A percentile compares a stretch with the other conserved stretches of the same genome.
phyloP scores from a whole-genome alignment of 2,329 filamentous ascomycete species.

The Fusarium nematophilum region DNA sequence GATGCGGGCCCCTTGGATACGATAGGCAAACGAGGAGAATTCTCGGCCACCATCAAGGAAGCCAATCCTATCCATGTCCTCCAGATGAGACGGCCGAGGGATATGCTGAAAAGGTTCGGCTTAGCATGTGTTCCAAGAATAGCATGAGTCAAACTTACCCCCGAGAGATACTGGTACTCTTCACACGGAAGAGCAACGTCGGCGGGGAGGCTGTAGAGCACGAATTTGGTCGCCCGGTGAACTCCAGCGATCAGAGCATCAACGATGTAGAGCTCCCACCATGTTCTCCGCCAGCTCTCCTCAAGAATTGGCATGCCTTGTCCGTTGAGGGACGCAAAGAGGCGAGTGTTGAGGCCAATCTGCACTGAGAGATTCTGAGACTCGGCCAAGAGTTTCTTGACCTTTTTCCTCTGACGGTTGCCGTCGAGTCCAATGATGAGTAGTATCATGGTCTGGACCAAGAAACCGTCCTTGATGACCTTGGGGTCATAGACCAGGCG shows the following conservation, averaged over 20 bases:
- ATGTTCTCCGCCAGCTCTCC: slow-evolving; percentile 87
- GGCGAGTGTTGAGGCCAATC: slow-evolving; percentile 77
- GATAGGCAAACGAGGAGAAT: slow-evolving; percentile 88
- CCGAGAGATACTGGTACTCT: slow-evolving; percentile 73
- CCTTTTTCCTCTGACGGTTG: slow-evolving; percentile 75
- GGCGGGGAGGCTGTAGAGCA: slow-evolving; percentile 72
- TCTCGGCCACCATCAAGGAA: slow-evolving; percentile 75
- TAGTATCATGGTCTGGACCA: slow-evolving; percentile 81
- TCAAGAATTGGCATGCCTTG: slow-evolving; percentile 74
- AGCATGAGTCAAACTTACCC: slow-evolving; percentile 54
- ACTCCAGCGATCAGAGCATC: slow-evolving; percentile 88
- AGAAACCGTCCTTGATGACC: slow-evolving; percentile 65
- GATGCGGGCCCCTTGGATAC: slow-evolving; percentile 82
- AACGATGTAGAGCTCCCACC: slow-evolving; percentile 85
- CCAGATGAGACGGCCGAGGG: slow-evolving; percentile 69
- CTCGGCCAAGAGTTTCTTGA: slow-evolving; percentile 73
- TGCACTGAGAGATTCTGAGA: slow-evolving; percentile 78
- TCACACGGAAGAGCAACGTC: slow-evolving; percentile 84
- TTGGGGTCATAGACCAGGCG: slow-evolving; percentile 57
- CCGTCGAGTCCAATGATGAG: slow-evolving; percentile 83
- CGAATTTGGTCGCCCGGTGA: slow-evolving; percentile 75
- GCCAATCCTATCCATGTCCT: slow-evolving; percentile 80
- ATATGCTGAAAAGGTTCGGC: slow-evolving; percentile 60
- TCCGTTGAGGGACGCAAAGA: slow-evolving; percentile 73
- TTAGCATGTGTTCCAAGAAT: not conserved